Evolutionary conservation across 768 basidiomycete genomes (phyloP).

Genomic region (Kwoniella dejecticola): DNA sequence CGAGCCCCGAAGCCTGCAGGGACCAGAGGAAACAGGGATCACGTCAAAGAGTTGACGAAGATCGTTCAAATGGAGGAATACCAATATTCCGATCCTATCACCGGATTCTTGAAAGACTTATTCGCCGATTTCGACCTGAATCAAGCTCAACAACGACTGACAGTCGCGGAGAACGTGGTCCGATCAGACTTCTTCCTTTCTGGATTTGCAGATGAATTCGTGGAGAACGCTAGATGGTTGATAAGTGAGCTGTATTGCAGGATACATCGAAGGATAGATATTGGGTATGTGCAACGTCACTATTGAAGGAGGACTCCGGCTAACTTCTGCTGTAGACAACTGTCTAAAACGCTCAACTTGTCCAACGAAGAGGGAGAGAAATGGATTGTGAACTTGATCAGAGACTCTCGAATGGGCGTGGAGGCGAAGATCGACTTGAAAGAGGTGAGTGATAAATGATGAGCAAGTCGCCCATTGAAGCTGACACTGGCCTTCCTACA

Average conservation of each 20-base stretch:
- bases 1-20: conserved; percentile 63
- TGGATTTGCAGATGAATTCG: conserved; percentile 87
- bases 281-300: conserved; percentile 57
- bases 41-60: conserved; percentile 87
- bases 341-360: conserved; percentile 89
- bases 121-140: conserved; percentile 97
- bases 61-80: conserved; percentile 94
- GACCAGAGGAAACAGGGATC: conserved; percentile 74
- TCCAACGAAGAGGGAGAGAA: conserved; percentile 96
- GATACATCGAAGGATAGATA: conserved; percentile 74
- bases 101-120: conserved; percentile 86
- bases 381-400: conserved; percentile 98
- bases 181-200: conserved; percentile 91
- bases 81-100: conserved; percentile 92
- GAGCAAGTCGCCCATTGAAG: neutral
- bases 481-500: conserved; percentile 52
- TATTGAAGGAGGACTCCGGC: too few relatives aligned
- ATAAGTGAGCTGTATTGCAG: conserved; percentile 97
- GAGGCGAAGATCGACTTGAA: conserved; percentile 98
- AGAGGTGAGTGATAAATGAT: conserved; percentile 63
- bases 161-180: conserved; percentile 69
- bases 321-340: conserved; percentile 63
- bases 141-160: conserved; percentile 80
- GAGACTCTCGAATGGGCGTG: conserved; percentile 93
- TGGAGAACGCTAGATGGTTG: conserved; percentile 94